Percentiles rank a stretch among this genome's conserved stretches.
Evolutionary conservation across 2,329 filamentous ascomycete genomes (phyloP).

Genomic region (Ilyonectria destructans): DNA sequence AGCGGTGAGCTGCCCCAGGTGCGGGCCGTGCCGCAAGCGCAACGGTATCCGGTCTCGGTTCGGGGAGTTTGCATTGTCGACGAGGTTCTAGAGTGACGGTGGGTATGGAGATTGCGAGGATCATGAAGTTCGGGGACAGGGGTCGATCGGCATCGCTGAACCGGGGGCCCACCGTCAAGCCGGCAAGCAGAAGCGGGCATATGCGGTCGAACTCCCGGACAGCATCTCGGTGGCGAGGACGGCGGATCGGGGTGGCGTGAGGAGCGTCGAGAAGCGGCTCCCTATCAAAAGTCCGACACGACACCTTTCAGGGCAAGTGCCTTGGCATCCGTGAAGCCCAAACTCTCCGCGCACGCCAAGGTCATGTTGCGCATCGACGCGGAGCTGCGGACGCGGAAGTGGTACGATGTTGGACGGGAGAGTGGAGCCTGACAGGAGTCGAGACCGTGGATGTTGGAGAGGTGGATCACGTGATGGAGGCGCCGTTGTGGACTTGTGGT

Average conservation of each 20-base stretch:
- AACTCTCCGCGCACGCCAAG: background rate
- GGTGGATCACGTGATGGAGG: constrained; percentile 18
- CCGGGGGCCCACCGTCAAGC: background rate
- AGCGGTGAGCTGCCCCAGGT: constrained; percentile 13
- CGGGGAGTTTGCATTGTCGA: background rate
- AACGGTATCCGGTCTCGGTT: constrained; percentile 6
- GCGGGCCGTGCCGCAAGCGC: constrained; percentile 29
- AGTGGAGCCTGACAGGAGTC: constrained; percentile 22
- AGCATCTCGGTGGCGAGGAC: background rate
- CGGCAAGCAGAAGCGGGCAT: background rate
- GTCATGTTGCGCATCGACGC: background rate
- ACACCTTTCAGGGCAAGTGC: background rate
- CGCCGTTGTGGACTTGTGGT: background rate
- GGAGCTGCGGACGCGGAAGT: constrained; percentile 1
- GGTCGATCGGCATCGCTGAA: background rate
- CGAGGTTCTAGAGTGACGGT: background rate
- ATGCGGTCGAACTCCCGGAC: too few relatives aligned
- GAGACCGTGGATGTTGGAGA: constrained; percentile 6
- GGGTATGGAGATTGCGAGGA: background rate
- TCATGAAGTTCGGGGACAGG: constrained; percentile 10
- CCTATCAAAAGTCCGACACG: background rate
- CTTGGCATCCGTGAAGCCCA: background rate
- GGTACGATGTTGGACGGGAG: constrained; percentile 26
- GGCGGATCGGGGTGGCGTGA: too few relatives aligned
- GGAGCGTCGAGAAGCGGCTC: background rate